These are phyloP conservation scores for Cryptomeria japonica DNA, from an alignment of 75 land plant genomes.

Conservation along the genomic window DNA sequence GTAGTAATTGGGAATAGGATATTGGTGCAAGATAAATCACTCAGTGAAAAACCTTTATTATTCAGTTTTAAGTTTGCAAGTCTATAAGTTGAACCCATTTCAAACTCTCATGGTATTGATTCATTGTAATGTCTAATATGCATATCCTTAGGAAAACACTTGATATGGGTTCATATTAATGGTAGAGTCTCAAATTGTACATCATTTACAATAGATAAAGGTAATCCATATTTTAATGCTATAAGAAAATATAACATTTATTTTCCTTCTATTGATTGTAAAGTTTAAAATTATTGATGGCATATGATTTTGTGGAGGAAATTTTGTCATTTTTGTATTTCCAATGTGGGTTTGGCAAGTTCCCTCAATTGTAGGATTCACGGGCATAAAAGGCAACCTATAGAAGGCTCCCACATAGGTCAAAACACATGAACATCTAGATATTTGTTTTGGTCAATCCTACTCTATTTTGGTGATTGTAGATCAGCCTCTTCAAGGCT, in stretches of 20 bases:
- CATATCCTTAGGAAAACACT: conserved; percentile 32
- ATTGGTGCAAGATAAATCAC: conserved; percentile 65
- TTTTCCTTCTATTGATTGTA: neutral
- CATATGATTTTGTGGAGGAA: conserved; percentile 41
- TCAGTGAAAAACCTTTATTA: conserved; percentile 20
- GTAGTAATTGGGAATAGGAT: conserved; percentile 68
- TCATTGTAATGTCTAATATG: neutral
- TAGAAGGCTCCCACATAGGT: conserved; percentile 82
- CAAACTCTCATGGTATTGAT: neutral
- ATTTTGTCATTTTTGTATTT: conserved; percentile 77
- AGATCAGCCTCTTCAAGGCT: conserved; percentile 66
- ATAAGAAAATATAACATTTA: neutral
- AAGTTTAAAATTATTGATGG: conserved; percentile 20
- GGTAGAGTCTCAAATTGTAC: conserved; percentile 35
- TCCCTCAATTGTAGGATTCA: conserved; percentile 88
- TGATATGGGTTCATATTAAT: conserved; percentile 49
- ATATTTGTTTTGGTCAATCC: conserved; percentile 83
- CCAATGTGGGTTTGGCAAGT: conserved; percentile 77
- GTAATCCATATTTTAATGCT: conserved; percentile 17
- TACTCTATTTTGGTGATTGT: conserved; percentile 76
- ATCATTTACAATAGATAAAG: conserved; percentile 41
- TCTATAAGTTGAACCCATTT: too few species aligned
- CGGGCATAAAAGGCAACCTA: conserved; percentile 72
- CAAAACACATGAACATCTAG: conserved; percentile 72
- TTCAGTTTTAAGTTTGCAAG: too few species aligned